Conservation (phyloP, 2,329 filamentous ascomycete species). For the Magnaporthiopsis incrustans region DNA sequence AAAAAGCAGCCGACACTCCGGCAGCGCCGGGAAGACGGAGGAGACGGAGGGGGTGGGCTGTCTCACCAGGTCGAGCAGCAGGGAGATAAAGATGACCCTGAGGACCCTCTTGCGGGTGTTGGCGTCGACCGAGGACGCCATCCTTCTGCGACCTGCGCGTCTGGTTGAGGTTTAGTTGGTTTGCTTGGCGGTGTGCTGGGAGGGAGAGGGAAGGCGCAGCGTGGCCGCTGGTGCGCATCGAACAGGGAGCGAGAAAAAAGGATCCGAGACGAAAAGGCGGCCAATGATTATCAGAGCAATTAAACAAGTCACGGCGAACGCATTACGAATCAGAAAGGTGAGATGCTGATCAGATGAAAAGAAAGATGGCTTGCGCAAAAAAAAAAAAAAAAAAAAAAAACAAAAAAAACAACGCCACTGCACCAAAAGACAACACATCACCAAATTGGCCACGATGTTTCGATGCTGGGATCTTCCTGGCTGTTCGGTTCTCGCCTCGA, state of each 20-base stretch:
- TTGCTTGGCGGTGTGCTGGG: not conserved
- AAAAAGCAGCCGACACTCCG: not conserved
- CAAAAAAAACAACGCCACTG: not conserved
- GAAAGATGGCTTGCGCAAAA: not conserved
- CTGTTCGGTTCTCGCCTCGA: not conserved
- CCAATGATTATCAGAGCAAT: not conserved
- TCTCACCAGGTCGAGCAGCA: constrained; percentile 80
- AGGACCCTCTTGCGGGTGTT: constrained; percentile 70
- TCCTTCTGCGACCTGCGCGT: constrained; percentile 16
- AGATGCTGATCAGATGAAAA: not conserved
- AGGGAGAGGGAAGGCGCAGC: not conserved
- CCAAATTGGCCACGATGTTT: not conserved
- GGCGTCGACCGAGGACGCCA: constrained; percentile 39
- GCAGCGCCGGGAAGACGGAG: not conserved
- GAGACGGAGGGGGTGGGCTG: not conserved
- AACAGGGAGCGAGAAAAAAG: not conserved
- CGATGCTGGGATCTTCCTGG: not conserved
- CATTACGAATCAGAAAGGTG: not conserved
- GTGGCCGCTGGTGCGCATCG: too few species aligned
- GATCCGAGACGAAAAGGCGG: not conserved
- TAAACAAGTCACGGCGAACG: not conserved
- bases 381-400: too few species aligned
- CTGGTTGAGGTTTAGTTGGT: not conserved
- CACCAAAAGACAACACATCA: not conserved
- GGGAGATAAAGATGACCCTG: constrained; percentile 78